Evolutionary conservation across 2,329 filamentous ascomycete species (phyloP).

Genomic region (Remersonia thermophila): DNA sequence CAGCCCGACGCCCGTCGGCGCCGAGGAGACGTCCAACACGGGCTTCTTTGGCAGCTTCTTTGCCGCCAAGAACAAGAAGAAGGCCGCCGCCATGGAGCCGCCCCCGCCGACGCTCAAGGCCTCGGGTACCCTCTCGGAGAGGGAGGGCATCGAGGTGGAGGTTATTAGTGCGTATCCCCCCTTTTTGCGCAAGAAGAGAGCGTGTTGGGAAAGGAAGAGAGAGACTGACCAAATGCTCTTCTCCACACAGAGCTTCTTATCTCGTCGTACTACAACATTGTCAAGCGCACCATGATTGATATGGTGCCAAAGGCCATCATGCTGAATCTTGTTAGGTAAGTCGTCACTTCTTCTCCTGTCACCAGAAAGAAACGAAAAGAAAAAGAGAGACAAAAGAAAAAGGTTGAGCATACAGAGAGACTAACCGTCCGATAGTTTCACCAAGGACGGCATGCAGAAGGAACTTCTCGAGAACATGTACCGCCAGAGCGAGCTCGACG

Average conservation of each 20-base stretch:
- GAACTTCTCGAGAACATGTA: slow-evolving; percentile 98
- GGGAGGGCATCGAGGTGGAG: slow-evolving; percentile 91
- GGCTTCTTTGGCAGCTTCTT: slow-evolving; percentile 99
- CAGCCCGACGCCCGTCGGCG: slow-evolving; percentile 53
- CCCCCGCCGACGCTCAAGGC: slow-evolving; percentile 89
- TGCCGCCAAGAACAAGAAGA: slow-evolving; percentile 99
- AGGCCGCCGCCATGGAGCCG: slow-evolving; percentile 98
- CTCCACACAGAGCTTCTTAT: slow-evolving; percentile 70
- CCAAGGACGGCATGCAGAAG: slow-evolving; percentile 96
- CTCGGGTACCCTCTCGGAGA: slow-evolving; percentile 83
- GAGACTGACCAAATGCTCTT: background rate
- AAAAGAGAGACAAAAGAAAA: too few species aligned
- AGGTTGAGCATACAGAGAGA: too few species aligned
- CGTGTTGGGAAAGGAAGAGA: too few species aligned
- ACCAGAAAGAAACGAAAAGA: too few species aligned
- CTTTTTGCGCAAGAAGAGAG: background rate
- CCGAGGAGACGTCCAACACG: slow-evolving; percentile 39
- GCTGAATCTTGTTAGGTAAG: slow-evolving; percentile 89
- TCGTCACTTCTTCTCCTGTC: slow-evolving; percentile 20
- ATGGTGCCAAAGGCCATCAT: slow-evolving; percentile 99
- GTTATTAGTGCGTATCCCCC: slow-evolving; percentile 68
- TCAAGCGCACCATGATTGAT: slow-evolving; percentile 96
- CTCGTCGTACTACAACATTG: slow-evolving; percentile 95
- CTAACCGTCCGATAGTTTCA: slow-evolving; percentile 54
- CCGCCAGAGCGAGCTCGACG: slow-evolving; percentile 76